These are phyloP conservation scores for Testicularia cyperi DNA, from an alignment of 1,284 basidiomycete species.

Conservation along the genomic window DNA sequence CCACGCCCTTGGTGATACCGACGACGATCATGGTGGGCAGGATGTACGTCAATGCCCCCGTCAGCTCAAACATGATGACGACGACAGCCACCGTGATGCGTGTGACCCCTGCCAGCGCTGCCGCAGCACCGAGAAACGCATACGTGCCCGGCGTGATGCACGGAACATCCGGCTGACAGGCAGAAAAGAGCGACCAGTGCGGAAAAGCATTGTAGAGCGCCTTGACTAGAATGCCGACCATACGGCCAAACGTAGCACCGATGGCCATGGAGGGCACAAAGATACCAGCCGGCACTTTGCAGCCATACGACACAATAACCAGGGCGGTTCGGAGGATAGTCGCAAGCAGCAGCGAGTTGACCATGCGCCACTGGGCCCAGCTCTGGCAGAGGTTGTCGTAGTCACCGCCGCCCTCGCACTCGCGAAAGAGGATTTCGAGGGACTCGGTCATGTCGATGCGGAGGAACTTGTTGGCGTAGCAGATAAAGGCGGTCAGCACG, in stretches of 20 bases:
- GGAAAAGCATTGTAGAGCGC: constrained; percentile 83
- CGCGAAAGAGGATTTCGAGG: constrained; percentile 92
- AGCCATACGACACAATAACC: constrained; percentile 90
- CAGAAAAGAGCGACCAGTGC: constrained; percentile 78
- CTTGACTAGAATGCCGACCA: constrained; percentile 81
- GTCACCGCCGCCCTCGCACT: constrained; percentile 93
- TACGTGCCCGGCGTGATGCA: constrained; percentile 95
- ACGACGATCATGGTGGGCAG: constrained; percentile 98
- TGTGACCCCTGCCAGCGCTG: constrained; percentile 72
- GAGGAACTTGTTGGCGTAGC: constrained; percentile 91
- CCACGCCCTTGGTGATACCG: constrained; percentile 92
- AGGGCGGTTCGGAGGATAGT: constrained; percentile 83
- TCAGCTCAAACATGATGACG: constrained; percentile 99
- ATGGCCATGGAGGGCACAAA: constrained; percentile 96
- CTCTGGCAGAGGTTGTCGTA: constrained; percentile 94
- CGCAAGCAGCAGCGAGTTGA: constrained; percentile 85
- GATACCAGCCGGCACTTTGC: constrained; percentile 94
- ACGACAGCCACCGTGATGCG: constrained; percentile 96
- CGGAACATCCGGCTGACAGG: constrained; percentile 85
- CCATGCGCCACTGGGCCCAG: constrained; percentile 89
- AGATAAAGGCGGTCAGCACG: constrained; percentile 81
- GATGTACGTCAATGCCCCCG: constrained; percentile 95
- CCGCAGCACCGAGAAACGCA: constrained; percentile 40
- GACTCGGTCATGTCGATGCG: constrained; percentile 98
- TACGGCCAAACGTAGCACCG: constrained; percentile 90